Evolutionary conservation across 257 asterid species (phyloP), one percentile per base, ranked within the genome.

Genomic region (Jacaranda copaia): DNA sequence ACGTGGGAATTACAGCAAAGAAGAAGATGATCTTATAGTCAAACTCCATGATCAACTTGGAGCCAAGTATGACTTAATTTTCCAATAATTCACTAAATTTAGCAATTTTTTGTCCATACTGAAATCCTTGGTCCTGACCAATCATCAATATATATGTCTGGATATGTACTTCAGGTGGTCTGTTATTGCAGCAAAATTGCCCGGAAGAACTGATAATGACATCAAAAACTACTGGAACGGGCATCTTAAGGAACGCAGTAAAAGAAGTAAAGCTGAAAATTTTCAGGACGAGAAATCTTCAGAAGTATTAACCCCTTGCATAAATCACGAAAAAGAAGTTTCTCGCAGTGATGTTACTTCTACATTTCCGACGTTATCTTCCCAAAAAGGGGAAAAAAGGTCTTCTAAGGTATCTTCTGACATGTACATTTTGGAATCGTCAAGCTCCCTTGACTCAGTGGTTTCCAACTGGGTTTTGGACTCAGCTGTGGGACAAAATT

Each of bases 181-280:
- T 1, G 57, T 56, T 15, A 72, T 72, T 11, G 77, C 77, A 12
- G 57, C 42, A 16, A 45, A 20, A 13, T 57, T 72, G 77, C 77
- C 77, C 3, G 77, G 77, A 57, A 72, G 77, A 57, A 72, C 45
- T 3, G 77, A 72, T 36, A 72, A 57, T 13, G 77, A 57, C n/a
- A 57, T 72, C 57, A 72, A 72, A 45, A 72, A 72, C 46, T 58
- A 56, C 52, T 72, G 77, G 77, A 68, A 72, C 57, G 43, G 68
- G 6, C 16, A 42, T n/a, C 1, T 72, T 10, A 56, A 32, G 62
- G 51, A 35, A 49, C 25, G 36, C 48, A 18, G 18, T 14, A 32
- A 69, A 13, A 69, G 19, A 68, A 68, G 42, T 0, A 12, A 25
- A 25, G 32, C 32, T 25, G 6, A 12, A 45, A 60, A 57, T 56